A percentile compares a stretch with the other conserved stretches of the same genome.
Conservation (phyloP, 495 filamentous ascomycete genomes). For the Neurospora sp. region DNA sequence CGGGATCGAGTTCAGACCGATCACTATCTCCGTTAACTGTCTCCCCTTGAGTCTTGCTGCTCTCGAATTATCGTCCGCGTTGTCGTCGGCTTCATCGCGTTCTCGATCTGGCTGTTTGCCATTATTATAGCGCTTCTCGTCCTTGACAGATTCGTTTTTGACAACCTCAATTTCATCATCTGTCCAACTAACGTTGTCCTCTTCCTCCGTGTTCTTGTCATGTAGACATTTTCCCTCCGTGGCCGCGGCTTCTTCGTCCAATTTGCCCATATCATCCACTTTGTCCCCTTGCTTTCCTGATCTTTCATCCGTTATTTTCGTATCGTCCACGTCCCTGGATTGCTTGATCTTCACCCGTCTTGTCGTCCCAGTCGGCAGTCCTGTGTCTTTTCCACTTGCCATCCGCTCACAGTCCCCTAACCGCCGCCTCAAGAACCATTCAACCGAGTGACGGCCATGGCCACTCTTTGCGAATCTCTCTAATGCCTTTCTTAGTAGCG, state of each 20-base stretch:
- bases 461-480: constrained; percentile 9
- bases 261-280: neutral
- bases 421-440: constrained; percentile 23
- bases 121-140: neutral
- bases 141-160: neutral
- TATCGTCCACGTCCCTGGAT: neutral
- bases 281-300: neutral
- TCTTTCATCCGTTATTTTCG: neutral
- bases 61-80: neutral
- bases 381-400: neutral
- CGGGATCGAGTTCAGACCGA: neutral
- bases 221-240: neutral
- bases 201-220: neutral
- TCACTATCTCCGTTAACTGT: neutral
- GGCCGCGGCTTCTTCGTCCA: neutral
- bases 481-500: neutral
- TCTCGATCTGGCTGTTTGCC: neutral
- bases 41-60: neutral
- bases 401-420: constrained; percentile 18
- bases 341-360: neutral
- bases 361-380: neutral
- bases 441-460: constrained; percentile 6
- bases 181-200: neutral
- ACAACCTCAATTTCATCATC: neutral
- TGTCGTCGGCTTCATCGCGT: neutral